Conservation (phyloP, 2,329 filamentous ascomycete species). For the Pseudogymnoascus sp. region DNA sequence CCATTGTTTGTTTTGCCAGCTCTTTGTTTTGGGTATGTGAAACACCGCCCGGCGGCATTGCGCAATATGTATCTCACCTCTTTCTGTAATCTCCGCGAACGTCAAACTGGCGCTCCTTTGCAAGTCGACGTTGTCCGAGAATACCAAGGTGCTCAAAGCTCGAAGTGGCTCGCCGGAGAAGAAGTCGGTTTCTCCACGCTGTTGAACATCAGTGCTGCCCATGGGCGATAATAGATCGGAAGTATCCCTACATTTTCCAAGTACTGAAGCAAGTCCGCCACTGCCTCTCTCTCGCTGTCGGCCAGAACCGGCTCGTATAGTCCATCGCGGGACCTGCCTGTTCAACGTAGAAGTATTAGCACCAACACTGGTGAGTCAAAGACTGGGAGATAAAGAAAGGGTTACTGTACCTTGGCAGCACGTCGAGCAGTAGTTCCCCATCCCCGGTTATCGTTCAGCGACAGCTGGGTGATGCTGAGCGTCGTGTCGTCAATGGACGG, state of each 20-base stretch:
- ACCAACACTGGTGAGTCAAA: conserved; percentile 13
- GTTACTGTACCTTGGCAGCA: conserved; percentile 49
- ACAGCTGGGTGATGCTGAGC: background rate
- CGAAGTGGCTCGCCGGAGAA: conserved; percentile 91
- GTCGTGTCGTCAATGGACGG: background rate
- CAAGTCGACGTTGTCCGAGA: conserved; percentile 96
- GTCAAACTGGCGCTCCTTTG: conserved; percentile 96
- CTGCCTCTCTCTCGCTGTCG: conserved; percentile 93
- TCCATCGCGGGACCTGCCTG: conserved; percentile 70
- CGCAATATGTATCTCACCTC: conserved; percentile 57
- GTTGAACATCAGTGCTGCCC: conserved; percentile 16
- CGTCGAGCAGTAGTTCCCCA: conserved; percentile 54
- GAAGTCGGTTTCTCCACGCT: conserved; percentile 94
- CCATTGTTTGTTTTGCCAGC: conserved; percentile 1
- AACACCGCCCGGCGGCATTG: background rate
- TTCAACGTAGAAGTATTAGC: conserved; percentile 26
- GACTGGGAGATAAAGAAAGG: conserved; percentile 9
- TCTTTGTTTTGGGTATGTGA: background rate
- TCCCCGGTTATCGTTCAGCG: conserved; percentile 31
- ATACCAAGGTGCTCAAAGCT: conserved; percentile 90
- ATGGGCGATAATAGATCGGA: background rate
- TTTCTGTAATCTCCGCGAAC: conserved; percentile 96
- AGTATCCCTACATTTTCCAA: conserved; percentile 71
- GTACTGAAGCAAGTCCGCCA: conserved; percentile 89
- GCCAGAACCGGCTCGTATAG: conserved; percentile 82